Conservation (phyloP, 73 alveolate species). For the Blepharisma stoltei region DNA sequence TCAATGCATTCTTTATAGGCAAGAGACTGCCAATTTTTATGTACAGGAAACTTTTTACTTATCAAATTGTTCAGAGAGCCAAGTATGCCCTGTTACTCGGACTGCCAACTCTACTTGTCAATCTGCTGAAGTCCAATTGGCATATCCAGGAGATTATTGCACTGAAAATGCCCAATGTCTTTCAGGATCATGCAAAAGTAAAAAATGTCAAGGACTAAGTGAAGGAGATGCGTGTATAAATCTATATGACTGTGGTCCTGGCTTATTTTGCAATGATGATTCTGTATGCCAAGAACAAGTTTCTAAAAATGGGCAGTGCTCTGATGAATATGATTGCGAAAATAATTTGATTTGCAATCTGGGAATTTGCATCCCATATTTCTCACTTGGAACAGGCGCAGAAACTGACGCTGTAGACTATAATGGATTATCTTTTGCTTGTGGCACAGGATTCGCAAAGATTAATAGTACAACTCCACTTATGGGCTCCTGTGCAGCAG, state of each 20-base stretch:
- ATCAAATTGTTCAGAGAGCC: not conserved
- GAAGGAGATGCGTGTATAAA: not conserved
- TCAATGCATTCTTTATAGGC: not conserved
- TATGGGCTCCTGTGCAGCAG: not conserved
- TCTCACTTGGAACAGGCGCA: not conserved
- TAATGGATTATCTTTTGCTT: not conserved
- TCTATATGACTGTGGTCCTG: not conserved
- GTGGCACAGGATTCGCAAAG: not conserved
- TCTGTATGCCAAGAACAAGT: not conserved
- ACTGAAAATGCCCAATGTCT: not conserved
- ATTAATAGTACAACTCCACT: not conserved
- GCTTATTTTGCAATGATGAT: not conserved
- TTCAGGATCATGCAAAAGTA: not conserved
- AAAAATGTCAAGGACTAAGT: not conserved
- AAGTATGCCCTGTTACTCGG: not conserved
- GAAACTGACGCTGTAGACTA: not conserved
- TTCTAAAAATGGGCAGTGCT: not conserved
- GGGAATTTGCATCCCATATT: not conserved
- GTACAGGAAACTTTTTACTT: not conserved
- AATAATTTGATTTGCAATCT: not conserved
- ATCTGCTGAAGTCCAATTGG: not conserved
- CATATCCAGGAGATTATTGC: slow-evolving; percentile 5
- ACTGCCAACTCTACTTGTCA: not conserved
- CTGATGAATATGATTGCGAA: not conserved
- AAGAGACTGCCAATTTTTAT: not conserved